Percentiles rank a stretch among this genome's conserved stretches.
These are phyloP conservation scores for Nicotiana sylvestris DNA, from an alignment of 257 asterid genomes.

Conservation along the genomic window DNA sequence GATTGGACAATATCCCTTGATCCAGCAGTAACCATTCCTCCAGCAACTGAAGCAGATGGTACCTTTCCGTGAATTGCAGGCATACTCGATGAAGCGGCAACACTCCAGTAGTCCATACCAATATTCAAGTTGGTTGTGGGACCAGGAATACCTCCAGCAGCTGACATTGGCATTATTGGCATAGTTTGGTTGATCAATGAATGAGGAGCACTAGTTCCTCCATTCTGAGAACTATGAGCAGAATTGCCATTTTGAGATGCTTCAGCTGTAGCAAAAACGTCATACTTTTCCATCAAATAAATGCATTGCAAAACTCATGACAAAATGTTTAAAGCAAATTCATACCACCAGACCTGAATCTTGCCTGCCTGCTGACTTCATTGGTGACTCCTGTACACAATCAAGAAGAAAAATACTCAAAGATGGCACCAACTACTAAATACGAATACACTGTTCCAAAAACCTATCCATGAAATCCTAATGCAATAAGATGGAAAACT, in stretches of 20 bases:
- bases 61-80: slow-evolving; percentile 67
- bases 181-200: slow-evolving; percentile 39
- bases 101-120: slow-evolving; percentile 90
- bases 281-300: slow-evolving; percentile 13
- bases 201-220: slow-evolving; percentile 45
- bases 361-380: slow-evolving; percentile 45
- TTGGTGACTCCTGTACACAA: slow-evolving; percentile 45
- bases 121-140: slow-evolving; percentile 87
- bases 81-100: slow-evolving; percentile 47
- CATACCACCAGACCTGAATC: slow-evolving; percentile 45
- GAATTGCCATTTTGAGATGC: slow-evolving; percentile 63
- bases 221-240: slow-evolving; percentile 60
- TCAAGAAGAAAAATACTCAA: slow-evolving; percentile 11
- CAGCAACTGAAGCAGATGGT: slow-evolving; percentile 49
- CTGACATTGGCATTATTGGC: slow-evolving; percentile 46
- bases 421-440: slow-evolving; percentile 11
- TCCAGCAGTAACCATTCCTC: slow-evolving; percentile 50
- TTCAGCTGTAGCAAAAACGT: slow-evolving; percentile 43
- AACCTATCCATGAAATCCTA: not conserved
- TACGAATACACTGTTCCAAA: not conserved
- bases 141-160: slow-evolving; percentile 64
- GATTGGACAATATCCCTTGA: slow-evolving; percentile 66
- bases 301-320: slow-evolving; percentile 7
- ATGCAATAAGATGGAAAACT: not conserved
- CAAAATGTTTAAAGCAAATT: slow-evolving; percentile 7